Conservation (phyloP, 306 rosid species). For the Vicia sativa region DNA sequence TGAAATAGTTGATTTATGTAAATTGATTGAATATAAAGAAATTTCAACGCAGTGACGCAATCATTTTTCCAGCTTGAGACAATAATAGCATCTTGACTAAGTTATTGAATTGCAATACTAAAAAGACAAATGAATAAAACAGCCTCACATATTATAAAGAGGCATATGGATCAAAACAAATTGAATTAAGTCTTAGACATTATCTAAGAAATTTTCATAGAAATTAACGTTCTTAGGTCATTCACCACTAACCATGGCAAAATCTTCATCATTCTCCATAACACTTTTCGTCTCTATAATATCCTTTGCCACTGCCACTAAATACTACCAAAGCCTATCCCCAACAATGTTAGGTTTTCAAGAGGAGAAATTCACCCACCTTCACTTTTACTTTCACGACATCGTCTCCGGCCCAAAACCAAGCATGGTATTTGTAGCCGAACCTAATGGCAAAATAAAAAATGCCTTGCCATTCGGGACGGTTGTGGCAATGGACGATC, state of each 20-base stretch:
- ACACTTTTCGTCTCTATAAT: conserved; percentile 5
- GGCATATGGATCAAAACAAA: neutral
- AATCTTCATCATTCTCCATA: neutral
- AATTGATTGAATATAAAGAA: too few relatives aligned
- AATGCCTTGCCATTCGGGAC: conserved; percentile 45
- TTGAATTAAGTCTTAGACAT: neutral
- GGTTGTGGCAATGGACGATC: conserved; percentile 50
- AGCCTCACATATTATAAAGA: neutral
- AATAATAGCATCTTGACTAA: neutral
- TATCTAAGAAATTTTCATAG: neutral
- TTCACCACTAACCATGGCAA: conserved; percentile 17
- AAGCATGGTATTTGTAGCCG: conserved; percentile 43
- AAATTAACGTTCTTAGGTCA: neutral
- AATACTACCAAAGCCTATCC: conserved; percentile 35
- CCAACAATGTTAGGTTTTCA: conserved; percentile 39
- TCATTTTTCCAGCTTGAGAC: too few relatives aligned
- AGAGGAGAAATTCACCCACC: conserved; percentile 56
- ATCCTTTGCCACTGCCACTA: neutral
- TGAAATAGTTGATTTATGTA: too few relatives aligned
- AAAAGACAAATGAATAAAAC: neutral
- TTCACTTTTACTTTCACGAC: conserved; percentile 72
- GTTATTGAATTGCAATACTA: neutral
- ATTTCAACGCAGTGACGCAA: too few relatives aligned
- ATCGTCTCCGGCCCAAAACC: conserved; percentile 50
- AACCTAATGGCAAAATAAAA: conserved; percentile 38